phyloP scores from a whole-genome alignment of 2,329 filamentous ascomycete genomes.

The Nothophaeocryptopus gaeumannii region DNA sequence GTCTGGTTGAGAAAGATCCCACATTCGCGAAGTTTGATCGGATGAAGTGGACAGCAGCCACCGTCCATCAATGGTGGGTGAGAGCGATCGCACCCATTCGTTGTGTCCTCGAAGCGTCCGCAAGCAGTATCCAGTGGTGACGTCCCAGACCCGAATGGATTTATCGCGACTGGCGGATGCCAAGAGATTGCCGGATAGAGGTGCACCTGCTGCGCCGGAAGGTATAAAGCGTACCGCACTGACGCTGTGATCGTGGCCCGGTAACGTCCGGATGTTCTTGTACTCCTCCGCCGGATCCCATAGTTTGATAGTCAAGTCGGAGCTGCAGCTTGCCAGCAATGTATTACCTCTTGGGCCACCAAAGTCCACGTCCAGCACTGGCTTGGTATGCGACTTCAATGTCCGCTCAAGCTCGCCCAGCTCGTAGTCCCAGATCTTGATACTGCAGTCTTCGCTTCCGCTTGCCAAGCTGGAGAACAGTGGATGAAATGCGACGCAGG shows the following conservation, averaged over 20 bases:
- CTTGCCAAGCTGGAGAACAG: slow-evolving; percentile 87
- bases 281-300: slow-evolving; percentile 93
- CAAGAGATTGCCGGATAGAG: slow-evolving; percentile 77
- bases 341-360: slow-evolving; percentile 78
- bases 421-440: slow-evolving; percentile 98
- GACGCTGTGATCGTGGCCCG: slow-evolving; percentile 89
- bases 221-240: slow-evolving; percentile 86
- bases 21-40: slow-evolving; percentile 77
- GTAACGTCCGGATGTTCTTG: slow-evolving; percentile 88
- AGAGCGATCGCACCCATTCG: slow-evolving; percentile 89
- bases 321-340: slow-evolving; percentile 78
- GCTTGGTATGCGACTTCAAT: slow-evolving; percentile 86
- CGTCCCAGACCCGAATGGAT: slow-evolving; percentile 85
- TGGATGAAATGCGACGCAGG: slow-evolving; percentile 87
- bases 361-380: slow-evolving; percentile 85
- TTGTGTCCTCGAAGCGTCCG: slow-evolving; percentile 83
- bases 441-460: slow-evolving; percentile 86
- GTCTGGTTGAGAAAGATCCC: slow-evolving; percentile 77
- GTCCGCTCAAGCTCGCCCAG: slow-evolving; percentile 85
- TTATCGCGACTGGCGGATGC: slow-evolving; percentile 84
- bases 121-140: slow-evolving; percentile 86
- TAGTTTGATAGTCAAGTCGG: slow-evolving; percentile 87
- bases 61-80: slow-evolving; percentile 75
- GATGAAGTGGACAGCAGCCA: slow-evolving; percentile 80
- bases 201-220: slow-evolving; percentile 72